Base-by-base conservation (phyloP, 768 basidiomycete species). In the Hebeloma cylindrosporum region DNA sequence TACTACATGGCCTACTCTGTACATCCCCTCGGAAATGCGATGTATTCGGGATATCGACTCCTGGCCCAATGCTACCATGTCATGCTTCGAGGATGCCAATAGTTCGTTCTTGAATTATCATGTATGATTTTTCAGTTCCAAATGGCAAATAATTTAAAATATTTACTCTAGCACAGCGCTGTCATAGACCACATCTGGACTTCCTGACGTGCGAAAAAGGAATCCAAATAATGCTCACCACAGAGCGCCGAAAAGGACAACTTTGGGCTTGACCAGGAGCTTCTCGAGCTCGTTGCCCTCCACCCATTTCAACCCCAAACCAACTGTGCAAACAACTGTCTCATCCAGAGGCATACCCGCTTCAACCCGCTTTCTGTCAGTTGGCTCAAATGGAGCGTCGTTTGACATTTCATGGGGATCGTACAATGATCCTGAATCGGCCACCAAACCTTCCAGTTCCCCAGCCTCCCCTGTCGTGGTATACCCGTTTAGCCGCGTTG, bases 271-370 rank as follows among this genome's bases (percentile, higher is more conserved):
- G n/a, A 66, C 36, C 23, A 60, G 44, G 16, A 53, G 33, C 26
- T 53, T 51, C 16, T 47, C 48, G 16, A 41, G 40, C 30, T 59
- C 53, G 9, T 35, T 36, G 17, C 33, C 45, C 16, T 54, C 47
- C 38, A 40, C 41, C 48, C 45, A 45, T 36, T 52, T 54, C 38
- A 70, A 48, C 25, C 69, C 69, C 20, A 70, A 39, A 8, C 61
- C 66, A 17, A 64, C 55, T 9, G 63, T 65, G 33, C 65, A 66
- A 13, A 68, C 47, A 13, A 68, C 62, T 18, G 55, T 43, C 31
- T 65, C 56, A 22, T 43, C 51, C 22, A 27, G 51, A 18, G 48
- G 53, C 40, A 40, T 22, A 37, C 47, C 39, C 5, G 27, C 31
- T 29, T 16, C 50, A 36, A n/a, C 29, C 47, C 11, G 51, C 49